Evolutionary conservation across 2,329 filamentous ascomycete species (phyloP), one percentile per base, ranked within the genome.

Genomic region (Pseudogymnoascus sp.): DNA sequence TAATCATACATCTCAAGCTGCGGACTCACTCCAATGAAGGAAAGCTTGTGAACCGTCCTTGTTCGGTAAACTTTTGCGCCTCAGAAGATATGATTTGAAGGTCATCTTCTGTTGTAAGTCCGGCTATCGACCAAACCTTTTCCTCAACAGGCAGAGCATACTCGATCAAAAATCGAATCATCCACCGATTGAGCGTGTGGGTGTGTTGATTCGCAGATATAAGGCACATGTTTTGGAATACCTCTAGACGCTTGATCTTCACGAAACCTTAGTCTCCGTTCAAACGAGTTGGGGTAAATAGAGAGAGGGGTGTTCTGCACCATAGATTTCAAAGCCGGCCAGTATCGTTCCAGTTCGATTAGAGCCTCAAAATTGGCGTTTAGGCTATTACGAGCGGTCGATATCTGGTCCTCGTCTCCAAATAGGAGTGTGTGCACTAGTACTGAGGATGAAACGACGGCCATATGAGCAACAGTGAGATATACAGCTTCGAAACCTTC

Each of bases 401-500:
- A 18, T 5, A 67, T 42, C 54, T 67, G 64, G n/a, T 64, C 37
- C 10, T 60, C 62, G 5, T 67, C 64, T 1, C 73, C 73, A 57
- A 75, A 74, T 2, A 75, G 67, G 4, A 75, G 66, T 0, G 70
- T 72, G 60, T 76, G 72, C 0, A 75, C 60, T 12, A 75, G 64
- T 2, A 72, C 74, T 16, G 73, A 71, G 0, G 73, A 75, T 1
- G 73, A 75, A 3, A 75, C 73, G 2, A 72, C 69, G 1, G 72
- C 69, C 73, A 75, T 75, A 60, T 75, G 73, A 1, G 69, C 73
- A 5, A 76, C 69, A 31, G 69, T 74, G 16, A 67, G 65, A 63
- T 75, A 74, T 4, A 73, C 66, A 0, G 68, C 71, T 60, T 73
- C 72, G 45, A 71, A 75, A 36, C 67, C 64, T 16, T 67, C 60